Percentiles rank a stretch among this genome's conserved stretches.
These are phyloP conservation scores for Annona cherimola DNA, from an alignment of 164 flowering plant species.

Conservation along the genomic window DNA sequence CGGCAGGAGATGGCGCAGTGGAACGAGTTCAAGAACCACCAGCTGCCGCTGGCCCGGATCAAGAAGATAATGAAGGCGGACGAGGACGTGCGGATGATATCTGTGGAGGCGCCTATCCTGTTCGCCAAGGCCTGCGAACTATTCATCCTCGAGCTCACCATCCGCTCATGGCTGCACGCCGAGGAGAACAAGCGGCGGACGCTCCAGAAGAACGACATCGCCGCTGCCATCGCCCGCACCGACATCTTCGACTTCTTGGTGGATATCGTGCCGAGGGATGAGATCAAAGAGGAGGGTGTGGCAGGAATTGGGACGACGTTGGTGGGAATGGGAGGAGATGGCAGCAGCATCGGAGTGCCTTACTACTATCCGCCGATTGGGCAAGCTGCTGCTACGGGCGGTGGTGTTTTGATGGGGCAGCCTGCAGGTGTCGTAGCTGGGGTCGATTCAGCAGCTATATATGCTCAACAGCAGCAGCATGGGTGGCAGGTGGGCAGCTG, in stretches of 20 bases:
- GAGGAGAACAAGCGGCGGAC: conserved; percentile 25
- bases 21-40: conserved; percentile 20
- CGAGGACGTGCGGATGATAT: conserved; percentile 23
- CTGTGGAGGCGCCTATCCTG: conserved; percentile 20
- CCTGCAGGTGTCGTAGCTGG: conserved; percentile 22
- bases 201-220: conserved; percentile 22
- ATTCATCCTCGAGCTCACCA: too few species aligned
- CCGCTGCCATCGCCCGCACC: conserved; percentile 21
- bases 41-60: conserved; percentile 22
- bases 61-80: conserved; percentile 26
- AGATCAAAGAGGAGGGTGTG: conserved; percentile 17
- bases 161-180: too few species aligned
- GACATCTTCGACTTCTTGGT: conserved; percentile 23
- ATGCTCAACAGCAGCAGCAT: conserved; percentile 29
- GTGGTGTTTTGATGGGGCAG: conserved; percentile 30
- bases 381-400: conserved; percentile 11
- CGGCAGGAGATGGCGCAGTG: conserved; percentile 18
- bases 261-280: conserved; percentile 22
- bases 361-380: conserved; percentile 35
- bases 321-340: background rate
- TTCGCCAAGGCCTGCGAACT: conserved; percentile 22
- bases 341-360: conserved; percentile 24
- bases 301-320: conserved; percentile 17
- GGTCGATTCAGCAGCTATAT: conserved; percentile 10
- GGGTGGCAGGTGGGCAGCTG: conserved; percentile 38